Evolutionary conservation across 352 stramenopile species (phyloP), one percentile per base, ranked within the genome.

Genomic region (Globisporangium cederbergense): DNA sequence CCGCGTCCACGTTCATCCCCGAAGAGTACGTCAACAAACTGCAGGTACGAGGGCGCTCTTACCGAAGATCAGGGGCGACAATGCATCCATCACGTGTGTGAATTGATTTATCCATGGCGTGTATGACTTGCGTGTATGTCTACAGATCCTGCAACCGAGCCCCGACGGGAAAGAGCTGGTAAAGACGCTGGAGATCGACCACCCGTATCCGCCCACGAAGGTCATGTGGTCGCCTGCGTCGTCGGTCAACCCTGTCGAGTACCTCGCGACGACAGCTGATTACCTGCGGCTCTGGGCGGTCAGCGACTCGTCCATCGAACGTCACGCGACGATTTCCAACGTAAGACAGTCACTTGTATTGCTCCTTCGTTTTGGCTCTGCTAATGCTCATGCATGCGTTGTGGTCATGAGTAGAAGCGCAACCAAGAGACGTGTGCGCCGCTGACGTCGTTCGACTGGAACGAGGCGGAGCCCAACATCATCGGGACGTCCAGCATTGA

Each of bases 371-470:
- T 42, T 42, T 14, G 36, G 9, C 10, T 42, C 8, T 42, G 36
- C 36, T 42, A 14, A 42, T 42, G 36, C 10, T 14, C 1, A 16
- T 52, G 25, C 30, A 40, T 34, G n/a, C 28, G 16, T 1, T 56
- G 46, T 60, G 4, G 47, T 14, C 13, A 49, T 55, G 46, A 18
- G 9, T 22, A 80, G 75, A 78, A 83, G 65, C 74, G 68, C 16
- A 97, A 93, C 54, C 81, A 73, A 56, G 97, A 98, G 67, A 98
- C 97, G 52, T 99, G 96, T 67, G 92, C 96, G 25, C 97, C 97
- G 4, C 76, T 99, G 16, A 99, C 97, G 36, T 98, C 91, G 18
- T 98, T 99, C 71, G 97, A 99, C 76, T 99, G 97, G 97, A 99
- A 98, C 76, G 93, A 98, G 55, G 71, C 88, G 20, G 97, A 99